A percentile compares a stretch with the other conserved stretches of the same genome.
Conservation (phyloP, 108 stramenopile species). For the Nannochloropsis oceanica region DNA sequence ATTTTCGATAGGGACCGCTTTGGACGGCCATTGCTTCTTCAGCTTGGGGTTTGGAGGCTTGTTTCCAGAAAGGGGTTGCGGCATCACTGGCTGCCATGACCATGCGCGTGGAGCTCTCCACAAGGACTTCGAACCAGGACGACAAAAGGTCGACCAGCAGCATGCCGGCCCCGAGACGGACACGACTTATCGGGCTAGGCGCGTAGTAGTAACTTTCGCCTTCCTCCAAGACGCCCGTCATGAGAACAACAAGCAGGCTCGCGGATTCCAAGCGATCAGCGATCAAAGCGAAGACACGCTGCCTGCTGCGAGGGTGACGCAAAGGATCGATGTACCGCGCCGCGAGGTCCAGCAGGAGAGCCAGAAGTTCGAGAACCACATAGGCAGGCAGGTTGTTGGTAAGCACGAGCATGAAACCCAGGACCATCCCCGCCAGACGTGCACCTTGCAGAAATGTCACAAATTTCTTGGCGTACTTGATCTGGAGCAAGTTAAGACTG, state of each 20-base stretch:
- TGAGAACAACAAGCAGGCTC: neutral
- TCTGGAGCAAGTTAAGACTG: neutral
- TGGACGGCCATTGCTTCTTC: neutral
- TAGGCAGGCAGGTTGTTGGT: neutral
- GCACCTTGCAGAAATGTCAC: neutral
- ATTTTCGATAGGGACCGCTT: neutral
- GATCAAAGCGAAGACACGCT: neutral
- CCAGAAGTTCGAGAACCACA: neutral
- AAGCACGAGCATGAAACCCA: neutral
- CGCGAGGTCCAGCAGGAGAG: neutral
- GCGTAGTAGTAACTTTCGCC: neutral
- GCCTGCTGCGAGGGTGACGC: neutral
- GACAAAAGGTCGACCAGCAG: neutral
- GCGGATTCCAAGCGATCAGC: neutral
- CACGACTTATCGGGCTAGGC: neutral
- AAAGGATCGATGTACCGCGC: neutral
- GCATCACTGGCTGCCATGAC: neutral
- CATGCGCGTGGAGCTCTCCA: neutral
- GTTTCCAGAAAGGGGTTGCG: neutral
- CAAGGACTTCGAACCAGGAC: neutral
- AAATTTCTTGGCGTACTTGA: neutral
- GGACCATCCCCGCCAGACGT: neutral
- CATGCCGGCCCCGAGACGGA: neutral
- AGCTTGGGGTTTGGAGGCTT: neutral
- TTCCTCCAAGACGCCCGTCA: neutral